A percentile compares a stretch with the other conserved stretches of the same genome.
These are phyloP conservation scores for Phytopythium sindhum DNA, from an alignment of 352 stramenopile species.

Conservation along the genomic window DNA sequence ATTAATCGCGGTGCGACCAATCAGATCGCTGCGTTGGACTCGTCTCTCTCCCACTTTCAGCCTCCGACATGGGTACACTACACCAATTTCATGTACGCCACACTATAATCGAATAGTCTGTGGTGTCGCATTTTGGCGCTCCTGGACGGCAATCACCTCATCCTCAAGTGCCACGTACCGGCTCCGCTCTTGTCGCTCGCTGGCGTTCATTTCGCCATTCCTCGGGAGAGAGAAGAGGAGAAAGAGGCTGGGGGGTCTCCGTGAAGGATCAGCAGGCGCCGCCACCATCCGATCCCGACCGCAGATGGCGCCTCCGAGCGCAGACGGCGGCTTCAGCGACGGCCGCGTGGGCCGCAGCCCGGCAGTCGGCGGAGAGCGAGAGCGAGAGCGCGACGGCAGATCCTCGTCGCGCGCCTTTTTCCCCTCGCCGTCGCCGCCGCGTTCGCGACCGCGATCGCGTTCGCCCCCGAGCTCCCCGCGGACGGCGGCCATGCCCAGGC, in stretches of 20 bases:
- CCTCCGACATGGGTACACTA: conserved; percentile 1
- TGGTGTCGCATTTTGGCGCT: not conserved
- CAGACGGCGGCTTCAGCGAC: not conserved
- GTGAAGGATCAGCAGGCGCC: not conserved
- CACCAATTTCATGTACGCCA: not conserved
- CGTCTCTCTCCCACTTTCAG: not conserved
- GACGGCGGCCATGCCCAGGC: not conserved
- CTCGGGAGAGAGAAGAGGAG: not conserved
- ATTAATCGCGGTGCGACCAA: conserved; percentile 1
- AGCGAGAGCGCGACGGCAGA: not conserved
- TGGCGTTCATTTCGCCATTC: not conserved
- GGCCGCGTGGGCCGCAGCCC: not conserved
- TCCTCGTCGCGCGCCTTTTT: conserved; percentile 10
- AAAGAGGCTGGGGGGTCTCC: not conserved
- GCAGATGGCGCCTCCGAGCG: conserved; percentile 9
- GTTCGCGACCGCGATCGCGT: not conserved
- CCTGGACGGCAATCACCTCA: not conserved
- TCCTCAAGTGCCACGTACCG: not conserved
- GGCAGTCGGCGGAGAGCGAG: not conserved
- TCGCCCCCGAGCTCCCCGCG: not conserved
- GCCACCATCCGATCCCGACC: not conserved
- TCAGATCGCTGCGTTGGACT: not conserved
- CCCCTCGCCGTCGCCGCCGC: conserved; percentile 3
- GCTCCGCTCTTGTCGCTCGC: not conserved
- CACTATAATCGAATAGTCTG: not conserved